Evolutionary conservation across 2,329 filamentous ascomycete genomes (phyloP), one percentile per base, ranked within the genome.

Genomic region (Ascocoryne sarcoides): DNA sequence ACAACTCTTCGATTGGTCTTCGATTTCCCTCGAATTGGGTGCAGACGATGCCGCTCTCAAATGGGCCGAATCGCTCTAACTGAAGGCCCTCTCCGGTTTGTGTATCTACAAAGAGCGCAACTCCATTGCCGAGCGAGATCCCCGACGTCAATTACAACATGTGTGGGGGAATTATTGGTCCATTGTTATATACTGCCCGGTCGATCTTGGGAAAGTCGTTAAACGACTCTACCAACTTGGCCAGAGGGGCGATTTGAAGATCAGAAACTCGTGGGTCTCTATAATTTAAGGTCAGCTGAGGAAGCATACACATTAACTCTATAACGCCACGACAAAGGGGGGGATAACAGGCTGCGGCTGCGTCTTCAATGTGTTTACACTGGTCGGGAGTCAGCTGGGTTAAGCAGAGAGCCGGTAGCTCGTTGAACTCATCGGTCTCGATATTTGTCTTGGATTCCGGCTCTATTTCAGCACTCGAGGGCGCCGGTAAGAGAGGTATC

Each of bases 301-400:
- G 44, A 18, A 46, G 26, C 10, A 41, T 36, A 12, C 44, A 46
- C 32, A 44, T 46, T 12, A 46, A 20, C n/a, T 46, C 44, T 10
- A 46, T 36, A 19, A 46, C 44, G 3, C 28, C 40, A n/a, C 23
- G 29, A 23, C 41, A 37, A 4, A 46, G 14, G 32, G 44, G 16
- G n/a, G 44, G 44, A 36, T 46, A 15, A 14, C 29, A 46, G 4
- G 23, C 3, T 33, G 41, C 23, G 21, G 39, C 45, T 18, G 35
- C 35, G 30, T 30, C 36, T 44, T 44, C 31, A 30, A 47, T 36
- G 4, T 20, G 16, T 4, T 34, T 16, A 17, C 45, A 44, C 28
- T 47, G 41, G 10, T 39, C 20, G 7, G 42, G 18, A 10, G 31
- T 44, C 15, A 47, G 15, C 28, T 40, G 41, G n/a, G 45, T 44